Conservation (phyloP, 2,329 filamentous ascomycete genomes). For the Sporothrix curviconia region DNA sequence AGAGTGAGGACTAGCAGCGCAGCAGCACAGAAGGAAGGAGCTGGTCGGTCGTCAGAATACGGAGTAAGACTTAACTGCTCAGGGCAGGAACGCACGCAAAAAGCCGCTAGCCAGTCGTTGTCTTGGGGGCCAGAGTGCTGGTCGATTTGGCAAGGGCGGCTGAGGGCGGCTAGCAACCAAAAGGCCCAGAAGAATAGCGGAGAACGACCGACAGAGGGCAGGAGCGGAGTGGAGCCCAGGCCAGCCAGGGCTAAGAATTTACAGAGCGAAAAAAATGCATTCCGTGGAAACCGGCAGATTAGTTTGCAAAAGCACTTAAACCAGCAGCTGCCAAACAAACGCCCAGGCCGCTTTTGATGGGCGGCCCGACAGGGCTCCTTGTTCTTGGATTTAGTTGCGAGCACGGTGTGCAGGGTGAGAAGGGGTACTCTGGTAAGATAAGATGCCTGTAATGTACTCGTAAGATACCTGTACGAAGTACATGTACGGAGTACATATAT, state of each 20-base stretch:
- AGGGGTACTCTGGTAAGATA: too few species aligned
- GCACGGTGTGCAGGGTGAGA: too few species aligned
- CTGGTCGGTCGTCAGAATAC: too few species aligned
- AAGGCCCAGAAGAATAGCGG: neutral
- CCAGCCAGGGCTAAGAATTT: slow-evolving; percentile 1
- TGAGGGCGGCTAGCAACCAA: slow-evolving; percentile 22
- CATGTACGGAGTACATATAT: neutral
- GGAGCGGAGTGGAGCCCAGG: neutral
- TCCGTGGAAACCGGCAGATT: slow-evolving; percentile 12
- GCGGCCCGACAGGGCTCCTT: neutral
- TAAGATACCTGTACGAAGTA: neutral
- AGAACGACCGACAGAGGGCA: neutral
- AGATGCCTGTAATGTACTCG: too few species aligned
- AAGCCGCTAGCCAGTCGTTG: slow-evolving; percentile 13
- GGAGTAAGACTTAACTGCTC: too few species aligned
- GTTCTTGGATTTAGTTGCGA: too few species aligned
- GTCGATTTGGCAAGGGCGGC: slow-evolving; percentile 15
- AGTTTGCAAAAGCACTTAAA: slow-evolving; percentile 12
- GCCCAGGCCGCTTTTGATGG: slow-evolving; percentile 5
- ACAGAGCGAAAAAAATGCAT: neutral
- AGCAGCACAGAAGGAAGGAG: slow-evolving; percentile 6
- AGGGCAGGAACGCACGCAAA: neutral
- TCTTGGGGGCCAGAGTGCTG: neutral
- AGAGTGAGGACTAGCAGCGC: neutral
- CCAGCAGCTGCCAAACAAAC: slow-evolving; percentile 5